phyloP scores from a whole-genome alignment of 2,329 filamentous ascomycete species.

The Zalaria obscura region DNA sequence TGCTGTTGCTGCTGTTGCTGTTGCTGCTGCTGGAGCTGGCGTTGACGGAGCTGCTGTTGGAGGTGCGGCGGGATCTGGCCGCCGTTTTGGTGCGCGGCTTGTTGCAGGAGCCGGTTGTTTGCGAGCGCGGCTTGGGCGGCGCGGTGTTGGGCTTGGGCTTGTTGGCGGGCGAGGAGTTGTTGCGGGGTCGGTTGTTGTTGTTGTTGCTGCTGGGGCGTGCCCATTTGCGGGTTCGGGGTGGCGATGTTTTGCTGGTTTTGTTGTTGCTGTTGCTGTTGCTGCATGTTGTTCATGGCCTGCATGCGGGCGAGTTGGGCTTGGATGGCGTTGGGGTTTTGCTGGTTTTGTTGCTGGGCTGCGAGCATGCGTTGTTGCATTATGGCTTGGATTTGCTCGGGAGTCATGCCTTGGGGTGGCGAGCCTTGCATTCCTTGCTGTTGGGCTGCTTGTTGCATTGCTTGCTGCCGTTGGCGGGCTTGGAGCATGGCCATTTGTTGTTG shows the following conservation, averaged over 20 bases:
- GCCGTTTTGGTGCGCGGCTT: constrained; percentile 5
- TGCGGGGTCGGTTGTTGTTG: constrained; percentile 1
- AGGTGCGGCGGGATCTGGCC: constrained; percentile 9
- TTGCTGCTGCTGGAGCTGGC: constrained; percentile 14
- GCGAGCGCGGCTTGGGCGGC: neutral
- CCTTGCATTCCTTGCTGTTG: constrained; percentile 19
- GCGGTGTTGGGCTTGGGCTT: constrained; percentile 3
- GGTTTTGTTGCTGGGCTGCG: constrained; percentile 8
- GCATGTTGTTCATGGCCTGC: constrained; percentile 7
- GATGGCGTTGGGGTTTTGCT: constrained; percentile 9
- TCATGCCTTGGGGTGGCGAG: constrained; percentile 11
- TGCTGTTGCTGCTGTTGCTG: constrained; percentile 6
- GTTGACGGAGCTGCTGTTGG: constrained; percentile 11
- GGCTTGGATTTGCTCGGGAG: constrained; percentile 11
- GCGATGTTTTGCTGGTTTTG: constrained; percentile 6
- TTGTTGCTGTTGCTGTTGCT: constrained; percentile 14
- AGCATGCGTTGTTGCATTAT: constrained; percentile 13
- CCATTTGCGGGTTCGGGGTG: constrained; percentile 1
- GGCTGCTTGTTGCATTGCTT: constrained; percentile 16
- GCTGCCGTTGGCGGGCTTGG: constrained; percentile 9
- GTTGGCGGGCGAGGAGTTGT: neutral
- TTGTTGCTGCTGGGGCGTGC: constrained; percentile 5
- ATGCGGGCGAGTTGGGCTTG: constrained; percentile 9
- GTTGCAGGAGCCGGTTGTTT: constrained; percentile 2
- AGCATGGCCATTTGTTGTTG: constrained; percentile 15